Evolutionary conservation across 306 rosid species (phyloP), one percentile per base, ranked within the genome.

Genomic region (Trichosanthes cucumerina): DNA sequence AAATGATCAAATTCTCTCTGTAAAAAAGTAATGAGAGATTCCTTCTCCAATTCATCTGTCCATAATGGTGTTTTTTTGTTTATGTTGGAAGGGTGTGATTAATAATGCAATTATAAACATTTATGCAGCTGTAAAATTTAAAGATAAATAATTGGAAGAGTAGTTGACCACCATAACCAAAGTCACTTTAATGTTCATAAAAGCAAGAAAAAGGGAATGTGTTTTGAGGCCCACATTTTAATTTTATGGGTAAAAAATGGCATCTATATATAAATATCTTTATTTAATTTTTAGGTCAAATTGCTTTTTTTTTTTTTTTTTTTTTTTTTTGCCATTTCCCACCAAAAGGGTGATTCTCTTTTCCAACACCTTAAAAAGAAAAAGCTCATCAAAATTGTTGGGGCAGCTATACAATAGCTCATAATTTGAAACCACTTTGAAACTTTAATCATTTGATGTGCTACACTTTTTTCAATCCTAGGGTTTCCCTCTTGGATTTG

Each of bases 271-370:
- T 24, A 52, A 1, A 52, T 52, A 7, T 56, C 28, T n/a, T 56
- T 60, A n/a, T n/a, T 26, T 66, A 3, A 38, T 36, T 66, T 1
- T 38, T 34, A 19, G 19, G 68, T 66, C 33, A 68, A n/a, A n/a
- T n/a, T 38, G 8, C 0, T 4, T 16, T 1, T 64, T 64, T 3
- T 58, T 58, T 5, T 16, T 4, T 10, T 12, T 28, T 3, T 31
- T 1, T 64, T 64, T 3, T 58, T 58, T 5, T 16, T 4, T 10
- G n/a, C 1, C 8, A 24, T 64, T 9, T 14, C 50, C 49, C 75
- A 71, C 39, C 57, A 71, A 72, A 72, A 49, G 58, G 59, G 43
- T 49, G 60, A 72, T 49, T 72, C 77, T 72, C 77, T 72, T 72
- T 72, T 16, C 77, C 77, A 72, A 28, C 60, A 72, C 47, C 4